Base-by-base conservation (phyloP, 169 alveolate genomes). In the Babesia sp. region DNA sequence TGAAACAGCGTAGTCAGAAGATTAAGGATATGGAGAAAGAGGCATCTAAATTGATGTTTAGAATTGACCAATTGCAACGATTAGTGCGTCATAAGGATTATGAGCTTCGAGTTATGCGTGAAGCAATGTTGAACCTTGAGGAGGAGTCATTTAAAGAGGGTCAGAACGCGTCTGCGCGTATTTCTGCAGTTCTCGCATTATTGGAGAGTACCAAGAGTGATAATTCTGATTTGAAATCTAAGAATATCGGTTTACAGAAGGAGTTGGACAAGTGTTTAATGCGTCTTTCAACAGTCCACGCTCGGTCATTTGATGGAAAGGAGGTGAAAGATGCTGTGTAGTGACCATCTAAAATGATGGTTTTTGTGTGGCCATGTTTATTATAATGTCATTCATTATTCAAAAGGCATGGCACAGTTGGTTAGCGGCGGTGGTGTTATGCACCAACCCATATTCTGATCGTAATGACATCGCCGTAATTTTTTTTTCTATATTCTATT, bases 91-190 rank as follows among this genome's bases (percentile, higher is more conserved):
- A 51, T 16, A 66, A 69, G 53, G 64, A 68, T 1, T 60, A 31
- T 24, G 75, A 78, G 22, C 8, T 68, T 11, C 61, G 64, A 31
- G 11, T 26, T 18, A 31, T 56, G 63, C 53, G 57, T 4, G 57
- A 78, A 20, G 64, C 58, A 26, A 63, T 78, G 61, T 37, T 78
- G 33, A 67, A 78, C 18, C 44, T 78, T 8, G 86, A 78, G 57
- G 61, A 71, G 18, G 22, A 34, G 22, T n/a, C 68, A 12, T 33
- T 78, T 39, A 42, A 46, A n/a, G 48, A 69, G 37, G 86, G 59
- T 14, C 71, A 70, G 45, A 57, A 64, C 29, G 44, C 74, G 22
- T 45, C 74, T 8, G 26, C 74, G 28, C 59, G 74, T 18, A 64
- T 64, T 24, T 48, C 45, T 8, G 74, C 74, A 12, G 41, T 61